These are phyloP conservation scores for Exophiala dermatitidis DNA, from an alignment of 2,329 filamentous ascomycete species.

Conservation along the genomic window DNA sequence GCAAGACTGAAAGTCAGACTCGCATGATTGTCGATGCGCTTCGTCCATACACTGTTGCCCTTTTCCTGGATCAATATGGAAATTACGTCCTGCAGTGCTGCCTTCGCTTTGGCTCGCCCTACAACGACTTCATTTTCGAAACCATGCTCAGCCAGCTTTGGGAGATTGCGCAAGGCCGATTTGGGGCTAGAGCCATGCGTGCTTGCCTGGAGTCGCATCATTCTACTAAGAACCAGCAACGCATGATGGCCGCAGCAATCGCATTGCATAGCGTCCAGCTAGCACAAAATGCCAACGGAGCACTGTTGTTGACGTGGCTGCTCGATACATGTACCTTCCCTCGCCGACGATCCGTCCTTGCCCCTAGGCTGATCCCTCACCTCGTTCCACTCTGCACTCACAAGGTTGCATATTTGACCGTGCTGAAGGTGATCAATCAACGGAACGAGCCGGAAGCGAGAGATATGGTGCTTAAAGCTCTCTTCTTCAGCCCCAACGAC, in stretches of 20 bases:
- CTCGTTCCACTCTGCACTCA: slow-evolving; percentile 94
- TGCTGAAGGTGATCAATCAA: slow-evolving; percentile 97
- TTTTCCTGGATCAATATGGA: slow-evolving; percentile 96
- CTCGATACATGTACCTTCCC: slow-evolving; percentile 96
- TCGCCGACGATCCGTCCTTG: slow-evolving; percentile 79
- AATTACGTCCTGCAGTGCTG: slow-evolving; percentile 98
- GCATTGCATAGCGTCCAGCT: slow-evolving; percentile 95
- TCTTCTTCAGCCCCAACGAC: slow-evolving; percentile 88
- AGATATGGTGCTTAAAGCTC: slow-evolving; percentile 77
- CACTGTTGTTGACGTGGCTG: slow-evolving; percentile 92
- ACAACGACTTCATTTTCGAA: slow-evolving; percentile 96
- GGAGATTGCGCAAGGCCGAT: slow-evolving; percentile 87
- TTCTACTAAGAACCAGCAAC: slow-evolving; percentile 87
- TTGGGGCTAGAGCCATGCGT: slow-evolving; percentile 90
- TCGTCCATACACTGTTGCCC: slow-evolving; percentile 75
- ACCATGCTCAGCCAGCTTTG: slow-evolving; percentile 91
- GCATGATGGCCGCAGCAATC: slow-evolving; percentile 88
- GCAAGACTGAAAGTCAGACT: slow-evolving; percentile 78
- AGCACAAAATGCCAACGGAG: slow-evolving; percentile 92
- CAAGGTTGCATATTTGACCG: slow-evolving; percentile 95
- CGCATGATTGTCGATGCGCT: slow-evolving; percentile 74
- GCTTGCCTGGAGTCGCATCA: slow-evolving; percentile 96
- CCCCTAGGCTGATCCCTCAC: slow-evolving; percentile 84
- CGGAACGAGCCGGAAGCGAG: slow-evolving; percentile 88
- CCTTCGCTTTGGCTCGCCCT: slow-evolving; percentile 79